These are phyloP conservation scores for Neurospora discreta DNA, from an alignment of 495 filamentous ascomycete genomes.

Conservation along the genomic window DNA sequence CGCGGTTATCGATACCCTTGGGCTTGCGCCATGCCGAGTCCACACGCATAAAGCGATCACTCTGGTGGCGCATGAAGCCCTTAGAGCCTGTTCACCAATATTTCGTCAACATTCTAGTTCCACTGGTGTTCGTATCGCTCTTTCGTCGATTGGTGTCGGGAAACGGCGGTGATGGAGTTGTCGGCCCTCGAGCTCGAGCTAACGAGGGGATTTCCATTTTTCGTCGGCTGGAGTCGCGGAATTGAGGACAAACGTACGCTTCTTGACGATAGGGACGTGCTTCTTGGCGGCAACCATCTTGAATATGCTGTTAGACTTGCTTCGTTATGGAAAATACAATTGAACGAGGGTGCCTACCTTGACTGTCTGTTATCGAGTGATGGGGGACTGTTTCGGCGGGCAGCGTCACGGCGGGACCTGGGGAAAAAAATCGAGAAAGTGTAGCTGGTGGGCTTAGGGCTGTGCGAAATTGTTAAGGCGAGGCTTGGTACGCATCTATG, in stretches of 20 bases:
- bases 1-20: constrained; percentile 88
- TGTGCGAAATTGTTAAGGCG: constrained; percentile 23
- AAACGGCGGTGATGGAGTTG: background rate
- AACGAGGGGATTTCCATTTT: constrained; percentile 6
- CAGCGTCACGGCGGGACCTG: constrained; percentile 26
- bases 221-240: constrained; percentile 3
- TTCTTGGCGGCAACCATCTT: constrained; percentile 99
- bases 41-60: constrained; percentile 87
- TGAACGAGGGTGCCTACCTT: constrained; percentile 27
- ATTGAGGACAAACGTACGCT: constrained; percentile 58
- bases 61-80: constrained; percentile 91
- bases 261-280: constrained; percentile 98
- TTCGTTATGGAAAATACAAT: background rate
- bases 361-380: constrained; percentile 33
- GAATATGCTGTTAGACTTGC: constrained; percentile 22
- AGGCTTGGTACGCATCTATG: background rate
- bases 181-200: constrained; percentile 1
- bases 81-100: constrained; percentile 55
- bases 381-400: constrained; percentile 24
- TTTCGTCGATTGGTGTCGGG: background rate
- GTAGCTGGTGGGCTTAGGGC: constrained; percentile 25
- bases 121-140: constrained; percentile 2
- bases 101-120: constrained; percentile 13
- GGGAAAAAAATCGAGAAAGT: constrained; percentile 28
- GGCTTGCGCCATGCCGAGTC: constrained; percentile 90